Conservation (phyloP, 208 protist genomes). For the Crithidia mellificae region DNA sequence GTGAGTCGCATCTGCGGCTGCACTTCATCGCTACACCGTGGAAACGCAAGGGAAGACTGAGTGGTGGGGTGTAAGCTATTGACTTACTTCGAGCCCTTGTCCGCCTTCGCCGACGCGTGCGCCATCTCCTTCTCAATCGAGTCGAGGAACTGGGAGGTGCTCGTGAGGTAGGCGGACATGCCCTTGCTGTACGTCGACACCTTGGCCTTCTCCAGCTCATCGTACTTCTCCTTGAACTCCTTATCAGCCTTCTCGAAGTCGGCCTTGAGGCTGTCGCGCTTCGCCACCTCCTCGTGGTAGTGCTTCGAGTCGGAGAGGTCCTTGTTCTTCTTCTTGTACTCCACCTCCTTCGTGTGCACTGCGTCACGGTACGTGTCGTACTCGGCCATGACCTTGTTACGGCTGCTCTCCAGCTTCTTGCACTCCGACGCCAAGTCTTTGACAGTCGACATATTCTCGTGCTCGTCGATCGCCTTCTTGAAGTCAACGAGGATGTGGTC, state of each 20-base stretch:
- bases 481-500: slow-evolving; percentile 33
- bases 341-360: slow-evolving; percentile 48
- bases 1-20: no score
- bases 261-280: slow-evolving; percentile 43
- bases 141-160: slow-evolving; percentile 23
- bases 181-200: slow-evolving; percentile 10
- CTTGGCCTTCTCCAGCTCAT: slow-evolving; percentile 27
- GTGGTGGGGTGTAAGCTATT: no score
- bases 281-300: slow-evolving; percentile 41
- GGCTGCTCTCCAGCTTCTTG: slow-evolving; percentile 40
- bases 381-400: slow-evolving; percentile 49
- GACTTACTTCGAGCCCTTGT: slow-evolving; percentile 1
- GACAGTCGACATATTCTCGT: slow-evolving; percentile 27
- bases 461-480: slow-evolving; percentile 36
- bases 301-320: slow-evolving; percentile 46
- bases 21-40: no score
- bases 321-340: slow-evolving; percentile 68
- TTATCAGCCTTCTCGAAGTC: slow-evolving; percentile 44
- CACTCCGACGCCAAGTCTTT: slow-evolving; percentile 40
- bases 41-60: no score
- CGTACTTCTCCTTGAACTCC: slow-evolving; percentile 50
- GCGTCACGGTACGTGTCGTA: slow-evolving; percentile 63
- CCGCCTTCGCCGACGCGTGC: slow-evolving; percentile 1
- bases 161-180: slow-evolving; percentile 23
- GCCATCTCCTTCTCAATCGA: slow-evolving; percentile 35